Base-by-base conservation (phyloP, 768 basidiomycete genomes). In the Lactarius sanguifluus region DNA sequence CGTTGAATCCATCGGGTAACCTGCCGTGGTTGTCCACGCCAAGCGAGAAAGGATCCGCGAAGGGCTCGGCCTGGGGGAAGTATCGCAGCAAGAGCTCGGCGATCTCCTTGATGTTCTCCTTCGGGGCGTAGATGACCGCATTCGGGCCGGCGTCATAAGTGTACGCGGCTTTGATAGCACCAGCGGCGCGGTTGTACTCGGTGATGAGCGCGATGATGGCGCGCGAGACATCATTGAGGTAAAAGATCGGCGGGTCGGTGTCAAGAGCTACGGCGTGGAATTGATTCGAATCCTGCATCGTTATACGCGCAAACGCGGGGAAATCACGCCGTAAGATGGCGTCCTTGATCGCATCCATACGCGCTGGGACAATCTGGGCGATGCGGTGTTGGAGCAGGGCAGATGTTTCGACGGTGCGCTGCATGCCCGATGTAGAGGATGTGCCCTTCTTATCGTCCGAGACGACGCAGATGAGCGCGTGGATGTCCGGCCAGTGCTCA, bases 61-160 rank as follows among this genome's bases (percentile, higher is more conserved):
- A 96, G 20, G 82, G 75, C 1, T 85, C 81, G n/a, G 80, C 77
- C 71, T 92, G 91, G 0, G 96, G 96, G 86, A 99, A 99, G 78
- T 91, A 98, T 64, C 82, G 79, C 62, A 88, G 78, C 70, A 98
- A 82, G 70, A 94, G 77, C 72, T 85, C 80, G 56, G 94, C 80
- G 71, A 99, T 89, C 76, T 89, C 85, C 70, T 83, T 84, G 73
- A 97, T 80, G 77, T 96, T 86, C 72, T 86, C 82, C 70, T 88
- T 81, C 5, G 85, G 83, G 0, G 94, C 85, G 78, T 98, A 99
- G 73, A 99, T 94, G 75, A 99, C 97, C 2, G 96, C 96, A 78
- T 99, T 99, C 16, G 97, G 97, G 38, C 97, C 97, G 0, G 97
- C 97, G 73, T 99, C 97, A 75, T 91, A 98, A n/a, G 97, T 99